Base-by-base conservation (phyloP, 148 eudicot species). In the Camellia granthamiana region DNA sequence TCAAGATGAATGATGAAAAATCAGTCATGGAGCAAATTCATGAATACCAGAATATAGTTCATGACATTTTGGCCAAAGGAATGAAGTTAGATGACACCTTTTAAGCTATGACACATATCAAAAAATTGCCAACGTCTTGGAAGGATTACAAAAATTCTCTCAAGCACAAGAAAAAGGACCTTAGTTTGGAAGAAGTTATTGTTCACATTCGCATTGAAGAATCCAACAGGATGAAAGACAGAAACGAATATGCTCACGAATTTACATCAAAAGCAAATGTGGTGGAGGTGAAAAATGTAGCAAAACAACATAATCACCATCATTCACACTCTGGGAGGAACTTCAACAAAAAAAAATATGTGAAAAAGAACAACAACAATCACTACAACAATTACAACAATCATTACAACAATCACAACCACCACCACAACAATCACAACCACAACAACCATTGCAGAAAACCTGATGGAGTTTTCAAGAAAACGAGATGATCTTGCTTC, bases 51-150 rank as follows among this genome's bases (percentile, higher is more conserved):
- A 65, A 18, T 3, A 30, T 68, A 12, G 72, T 68, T 6, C 15
- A 30, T 7, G 72, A 38, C 5, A 41, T 7, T 6, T 6, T 30
- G 41, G 15, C 44, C 8, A 47, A 68, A 68, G 47, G 72, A 38
- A 65, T 65, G 30, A 11, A 4, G 9, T 4, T 65, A 18, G 69
- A 65, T 21, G 11, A 65, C 19, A 38, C 69, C 0, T 65, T 65
- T 68, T 2, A 68, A 68, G 72, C 46, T 30, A n/a, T 0, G 2
- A 11, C 46, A 5, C 46, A 6, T 6, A 68, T 30, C 3, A 16
- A 68, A 38, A 68, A 68, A 15, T 11, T 68, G 1, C 72, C 46
- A 41, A 46, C 72, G 7, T 68, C 72, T 68, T 68, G 72, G 72
- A 68, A 68, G 47, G 72, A 68, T 38, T 38, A 68, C 47, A 30